phyloP scores from a whole-genome alignment of 441 rosid genomes.

The Euphorbia celastroides region DNA sequence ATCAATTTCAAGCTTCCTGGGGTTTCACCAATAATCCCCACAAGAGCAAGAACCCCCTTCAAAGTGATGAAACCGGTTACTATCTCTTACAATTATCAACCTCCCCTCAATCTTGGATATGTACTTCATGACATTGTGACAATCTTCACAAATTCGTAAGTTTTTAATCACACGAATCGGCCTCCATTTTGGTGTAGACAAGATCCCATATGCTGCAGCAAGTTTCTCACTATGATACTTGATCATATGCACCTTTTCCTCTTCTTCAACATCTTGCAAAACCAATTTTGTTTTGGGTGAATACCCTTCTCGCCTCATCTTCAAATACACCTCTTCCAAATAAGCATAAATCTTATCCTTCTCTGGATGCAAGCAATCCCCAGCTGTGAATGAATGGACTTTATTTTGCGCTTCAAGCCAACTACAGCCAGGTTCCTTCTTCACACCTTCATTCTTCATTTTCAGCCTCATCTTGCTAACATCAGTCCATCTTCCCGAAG shows the following conservation, averaged over 20 bases:
- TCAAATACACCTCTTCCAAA: constrained; percentile 45
- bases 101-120: constrained; percentile 29
- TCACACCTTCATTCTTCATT: constrained; percentile 57
- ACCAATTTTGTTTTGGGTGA: constrained; percentile 54
- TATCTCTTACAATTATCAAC: constrained; percentile 28
- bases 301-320: constrained; percentile 59
- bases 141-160: constrained; percentile 29
- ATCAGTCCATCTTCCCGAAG: constrained; percentile 65
- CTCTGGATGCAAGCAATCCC: constrained; percentile 55
- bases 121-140: constrained; percentile 29
- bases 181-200: constrained; percentile 25
- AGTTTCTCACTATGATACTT: constrained; percentile 60
- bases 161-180: constrained; percentile 32
- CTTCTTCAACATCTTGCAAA: constrained; percentile 80
- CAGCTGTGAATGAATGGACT: constrained; percentile 58
- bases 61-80: constrained; percentile 31
- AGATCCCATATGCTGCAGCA: constrained; percentile 30
- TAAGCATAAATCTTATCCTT: constrained; percentile 43
- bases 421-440: constrained; percentile 78
- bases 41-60: constrained; percentile 29
- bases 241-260: constrained; percentile 74
- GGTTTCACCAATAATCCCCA: constrained; percentile 34
- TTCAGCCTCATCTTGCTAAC: constrained; percentile 49
- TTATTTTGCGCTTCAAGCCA: constrained; percentile 59
- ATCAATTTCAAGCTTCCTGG: not conserved